A percentile compares a stretch with the other conserved stretches of the same genome.
Conservation (phyloP, 352 stramenopile genomes). For the Phytophthora vignae region DNA sequence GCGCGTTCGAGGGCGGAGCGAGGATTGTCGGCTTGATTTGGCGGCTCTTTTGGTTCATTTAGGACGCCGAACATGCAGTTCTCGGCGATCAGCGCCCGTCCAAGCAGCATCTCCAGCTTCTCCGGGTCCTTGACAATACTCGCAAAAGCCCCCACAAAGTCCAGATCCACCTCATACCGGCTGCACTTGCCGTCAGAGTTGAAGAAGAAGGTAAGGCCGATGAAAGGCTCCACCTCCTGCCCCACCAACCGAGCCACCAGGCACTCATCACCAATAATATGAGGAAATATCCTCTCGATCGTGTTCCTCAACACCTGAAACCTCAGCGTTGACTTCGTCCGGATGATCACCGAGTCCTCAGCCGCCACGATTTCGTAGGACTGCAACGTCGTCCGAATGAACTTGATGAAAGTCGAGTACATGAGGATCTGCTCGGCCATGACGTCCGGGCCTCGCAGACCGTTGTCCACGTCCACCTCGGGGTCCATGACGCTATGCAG, state of each 20-base stretch:
- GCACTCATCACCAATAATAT: constrained; percentile 46
- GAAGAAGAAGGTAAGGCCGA: constrained; percentile 47
- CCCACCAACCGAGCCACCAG: constrained; percentile 50
- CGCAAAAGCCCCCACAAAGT: constrained; percentile 39
- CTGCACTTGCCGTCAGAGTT: constrained; percentile 33
- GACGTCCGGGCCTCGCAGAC: constrained; percentile 36
- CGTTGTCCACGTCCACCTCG: constrained; percentile 43
- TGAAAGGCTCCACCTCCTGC: constrained; percentile 35
- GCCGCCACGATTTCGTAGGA: constrained; percentile 39
- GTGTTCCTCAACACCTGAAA: constrained; percentile 61
- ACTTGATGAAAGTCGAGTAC: constrained; percentile 51
- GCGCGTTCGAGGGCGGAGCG: background rate
- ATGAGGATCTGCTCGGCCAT: constrained; percentile 51
- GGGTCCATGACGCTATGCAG: constrained; percentile 49
- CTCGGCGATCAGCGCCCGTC: constrained; percentile 36
- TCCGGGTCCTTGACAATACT: constrained; percentile 37
- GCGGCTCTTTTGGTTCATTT: background rate
- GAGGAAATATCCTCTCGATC: constrained; percentile 53
- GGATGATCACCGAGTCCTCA: constrained; percentile 48
- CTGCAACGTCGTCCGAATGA: constrained; percentile 47
- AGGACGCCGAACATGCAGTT: constrained; percentile 36
- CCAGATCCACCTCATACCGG: constrained; percentile 39
- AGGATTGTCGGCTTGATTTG: background rate
- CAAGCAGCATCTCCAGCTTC: constrained; percentile 42
- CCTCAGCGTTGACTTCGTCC: constrained; percentile 30